These are phyloP conservation scores for Penicillium digitatum DNA, from an alignment of 2,329 filamentous ascomycete genomes.

Conservation along the genomic window DNA sequence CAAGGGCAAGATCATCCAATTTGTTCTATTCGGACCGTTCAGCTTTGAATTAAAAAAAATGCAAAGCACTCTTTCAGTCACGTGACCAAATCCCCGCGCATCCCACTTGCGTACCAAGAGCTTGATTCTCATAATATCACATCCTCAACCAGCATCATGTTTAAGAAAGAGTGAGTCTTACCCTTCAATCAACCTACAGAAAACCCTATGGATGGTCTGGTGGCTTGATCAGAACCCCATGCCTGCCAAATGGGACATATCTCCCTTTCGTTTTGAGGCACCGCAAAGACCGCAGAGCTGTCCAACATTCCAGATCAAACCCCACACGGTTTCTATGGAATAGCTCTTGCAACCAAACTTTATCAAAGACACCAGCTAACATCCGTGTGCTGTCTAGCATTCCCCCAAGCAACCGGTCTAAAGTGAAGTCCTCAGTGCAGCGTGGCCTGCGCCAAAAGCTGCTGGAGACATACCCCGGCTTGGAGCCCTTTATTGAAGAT, in stretches of 20 bases:
- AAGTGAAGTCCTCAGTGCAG: conserved; percentile 96
- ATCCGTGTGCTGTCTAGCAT: conserved; percentile 53
- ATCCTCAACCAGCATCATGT: conserved; percentile 56
- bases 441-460: conserved; percentile 79
- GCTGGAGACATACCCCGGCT: conserved; percentile 76
- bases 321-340: background rate
- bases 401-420: conserved; percentile 75
- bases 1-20: background rate
- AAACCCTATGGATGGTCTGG: background rate
- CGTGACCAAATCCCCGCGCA: conserved; percentile 26
- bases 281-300: background rate
- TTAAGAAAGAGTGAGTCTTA: conserved; percentile 78
- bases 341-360: conserved; percentile 1
- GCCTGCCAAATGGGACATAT: background rate
- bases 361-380: conserved; percentile 10
- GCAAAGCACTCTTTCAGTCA: background rate
- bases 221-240: background rate
- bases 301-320: background rate
- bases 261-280: background rate
- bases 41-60: conserved; percentile 14
- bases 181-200: too few species aligned
- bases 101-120: conserved; percentile 21
- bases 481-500: conserved; percentile 85
- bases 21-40: background rate
- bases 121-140: conserved; percentile 4